Evolutionary conservation across 805 yeast species (phyloP).

Genomic region (Priceomyces medius): DNA sequence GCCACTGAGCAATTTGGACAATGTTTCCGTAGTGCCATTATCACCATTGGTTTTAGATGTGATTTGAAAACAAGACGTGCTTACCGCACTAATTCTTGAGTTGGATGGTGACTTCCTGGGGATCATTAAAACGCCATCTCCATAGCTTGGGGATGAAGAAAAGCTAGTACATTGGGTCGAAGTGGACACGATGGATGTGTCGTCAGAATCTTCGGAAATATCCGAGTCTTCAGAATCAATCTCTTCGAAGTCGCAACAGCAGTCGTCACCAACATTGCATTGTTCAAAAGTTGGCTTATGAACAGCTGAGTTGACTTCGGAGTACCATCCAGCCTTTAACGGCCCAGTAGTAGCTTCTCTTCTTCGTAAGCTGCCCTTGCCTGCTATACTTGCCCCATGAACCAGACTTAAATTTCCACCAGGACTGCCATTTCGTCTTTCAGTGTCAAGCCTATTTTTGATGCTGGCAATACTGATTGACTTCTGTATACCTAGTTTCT

Average conservation of each 20-base stretch:
- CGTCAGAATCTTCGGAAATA: constrained; percentile 4
- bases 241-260: constrained; percentile 4
- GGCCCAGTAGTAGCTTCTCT: constrained; percentile 3
- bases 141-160: constrained; percentile 1
- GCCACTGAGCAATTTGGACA: constrained; percentile 8
- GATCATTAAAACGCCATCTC: constrained; percentile 4
- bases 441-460: constrained; percentile 6
- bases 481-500: constrained; percentile 1
- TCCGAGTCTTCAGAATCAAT: constrained; percentile 7
- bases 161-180: constrained; percentile 4
- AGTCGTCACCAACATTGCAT: constrained; percentile 1
- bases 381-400: background rate
- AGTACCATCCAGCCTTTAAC: constrained; percentile 3
- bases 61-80: background rate
- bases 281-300: background rate
- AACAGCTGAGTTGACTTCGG: background rate
- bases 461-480: constrained; percentile 10
- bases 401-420: background rate
- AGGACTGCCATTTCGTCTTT: background rate
- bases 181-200: constrained; percentile 6
- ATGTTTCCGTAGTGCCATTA: constrained; percentile 8
- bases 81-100: constrained; percentile 3
- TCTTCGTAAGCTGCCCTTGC: background rate
- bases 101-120: constrained; percentile 9
- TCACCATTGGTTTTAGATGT: background rate